These are phyloP conservation scores for Chlamydomonas applanata DNA, from an alignment of 139 green algal species.

Conservation along the genomic window DNA sequence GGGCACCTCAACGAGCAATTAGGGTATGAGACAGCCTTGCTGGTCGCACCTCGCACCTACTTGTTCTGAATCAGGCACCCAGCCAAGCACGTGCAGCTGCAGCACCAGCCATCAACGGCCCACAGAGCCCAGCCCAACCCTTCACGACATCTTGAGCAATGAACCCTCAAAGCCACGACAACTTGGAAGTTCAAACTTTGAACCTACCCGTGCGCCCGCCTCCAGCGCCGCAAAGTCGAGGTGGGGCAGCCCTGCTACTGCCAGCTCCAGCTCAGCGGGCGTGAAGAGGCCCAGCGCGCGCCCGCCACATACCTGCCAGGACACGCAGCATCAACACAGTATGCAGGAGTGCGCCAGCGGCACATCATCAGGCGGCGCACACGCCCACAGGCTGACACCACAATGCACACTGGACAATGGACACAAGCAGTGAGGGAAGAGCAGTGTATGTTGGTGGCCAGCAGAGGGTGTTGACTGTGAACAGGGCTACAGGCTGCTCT, in stretches of 20 bases:
- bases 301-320: slow-evolving; percentile 34
- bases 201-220: slow-evolving; percentile 9
- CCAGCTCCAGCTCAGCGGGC: slow-evolving; percentile 79
- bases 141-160: no score
- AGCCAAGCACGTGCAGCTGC: no score
- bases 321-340: not conserved
- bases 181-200: not conserved
- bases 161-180: no score
- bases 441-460: no score
- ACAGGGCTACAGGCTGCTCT: no score
- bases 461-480: no score
- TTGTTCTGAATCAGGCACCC: no score
- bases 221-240: slow-evolving; percentile 79
- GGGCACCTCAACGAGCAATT: no score
- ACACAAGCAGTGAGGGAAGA: not conserved
- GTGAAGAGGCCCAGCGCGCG: slow-evolving; percentile 46
- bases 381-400: not conserved
- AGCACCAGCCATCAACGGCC: no score
- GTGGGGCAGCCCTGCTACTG: slow-evolving; percentile 74
- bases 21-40: no score
- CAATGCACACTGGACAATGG: slow-evolving; percentile 1
- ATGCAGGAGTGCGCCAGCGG: not conserved
- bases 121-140: no score
- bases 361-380: not conserved
- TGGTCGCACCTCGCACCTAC: no score